A percentile compares a stretch with the other conserved stretches of the same genome.
These are phyloP conservation scores for Tilletiopsis washingtonensis DNA, from an alignment of 1,284 basidiomycete genomes.

Conservation along the genomic window DNA sequence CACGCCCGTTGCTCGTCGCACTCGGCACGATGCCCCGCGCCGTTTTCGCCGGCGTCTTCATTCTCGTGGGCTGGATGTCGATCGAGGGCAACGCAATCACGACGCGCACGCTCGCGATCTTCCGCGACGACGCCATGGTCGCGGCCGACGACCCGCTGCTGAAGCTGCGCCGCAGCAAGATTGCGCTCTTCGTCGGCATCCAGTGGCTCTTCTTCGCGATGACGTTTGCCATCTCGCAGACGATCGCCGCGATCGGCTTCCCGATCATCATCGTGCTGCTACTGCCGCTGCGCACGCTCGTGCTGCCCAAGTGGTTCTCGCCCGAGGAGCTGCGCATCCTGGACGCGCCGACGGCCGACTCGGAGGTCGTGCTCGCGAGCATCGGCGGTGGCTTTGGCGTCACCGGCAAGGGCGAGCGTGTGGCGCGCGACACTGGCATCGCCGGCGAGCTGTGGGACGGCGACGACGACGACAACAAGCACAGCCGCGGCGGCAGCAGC, in stretches of 20 bases:
- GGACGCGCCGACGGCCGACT: slow-evolving; percentile 72
- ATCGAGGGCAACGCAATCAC: slow-evolving; percentile 78
- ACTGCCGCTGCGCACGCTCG: slow-evolving; percentile 67
- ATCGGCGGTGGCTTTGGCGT: slow-evolving; percentile 37
- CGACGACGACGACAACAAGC: slow-evolving; percentile 7
- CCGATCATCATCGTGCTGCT: slow-evolving; percentile 80
- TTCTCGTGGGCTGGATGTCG: slow-evolving; percentile 52
- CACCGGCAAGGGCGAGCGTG: slow-evolving; percentile 25
- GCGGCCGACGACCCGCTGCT: slow-evolving; percentile 54
- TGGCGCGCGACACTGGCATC: slow-evolving; percentile 34
- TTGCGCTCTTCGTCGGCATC: slow-evolving; percentile 68
- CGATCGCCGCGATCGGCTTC: slow-evolving; percentile 70
- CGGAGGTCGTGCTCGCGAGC: slow-evolving; percentile 39
- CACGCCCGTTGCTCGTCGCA: slow-evolving; percentile 41
- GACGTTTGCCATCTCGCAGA: slow-evolving; percentile 86
- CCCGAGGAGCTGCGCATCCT: slow-evolving; percentile 71
- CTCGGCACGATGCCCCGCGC: slow-evolving; percentile 41
- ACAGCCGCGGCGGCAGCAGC: background rate
- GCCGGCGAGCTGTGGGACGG: slow-evolving; percentile 19
- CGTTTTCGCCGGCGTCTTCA: slow-evolving; percentile 44
- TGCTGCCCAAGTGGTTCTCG: slow-evolving; percentile 73
- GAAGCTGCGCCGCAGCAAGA: slow-evolving; percentile 64
- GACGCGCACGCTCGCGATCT: slow-evolving; percentile 69
- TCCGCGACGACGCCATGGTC: slow-evolving; percentile 57
- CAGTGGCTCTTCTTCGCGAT: slow-evolving; percentile 80